phyloP scores from a whole-genome alignment of 441 rosid genomes.

The Hura crepitans region DNA sequence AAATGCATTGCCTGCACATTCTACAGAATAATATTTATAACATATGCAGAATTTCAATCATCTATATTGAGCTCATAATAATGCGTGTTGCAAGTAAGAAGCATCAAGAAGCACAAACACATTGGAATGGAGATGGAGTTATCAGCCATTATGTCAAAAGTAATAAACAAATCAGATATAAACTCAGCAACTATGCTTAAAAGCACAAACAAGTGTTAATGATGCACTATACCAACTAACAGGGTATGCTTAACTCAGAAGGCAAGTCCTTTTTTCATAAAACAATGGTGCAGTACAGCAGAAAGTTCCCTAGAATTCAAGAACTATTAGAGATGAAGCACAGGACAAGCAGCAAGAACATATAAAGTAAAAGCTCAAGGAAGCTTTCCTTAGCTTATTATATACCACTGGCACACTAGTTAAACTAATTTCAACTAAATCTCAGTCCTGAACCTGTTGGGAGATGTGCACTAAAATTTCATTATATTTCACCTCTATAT shows the following conservation, averaged over 20 bases:
- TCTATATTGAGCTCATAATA: background rate
- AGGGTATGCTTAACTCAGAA: too few species aligned
- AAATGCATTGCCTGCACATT: background rate
- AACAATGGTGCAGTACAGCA: background rate
- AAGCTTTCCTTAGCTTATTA: background rate
- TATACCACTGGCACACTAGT: background rate
- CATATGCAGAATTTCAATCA: background rate
- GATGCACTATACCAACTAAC: background rate
- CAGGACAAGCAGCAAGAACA: background rate
- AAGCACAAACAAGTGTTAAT: background rate
- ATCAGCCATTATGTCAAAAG: background rate
- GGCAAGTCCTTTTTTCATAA: background rate
- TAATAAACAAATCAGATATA: background rate
- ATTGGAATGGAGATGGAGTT: background rate
- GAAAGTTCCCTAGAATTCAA: background rate
- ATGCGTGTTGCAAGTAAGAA: background rate
- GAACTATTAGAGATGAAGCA: background rate
- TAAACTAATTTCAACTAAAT: background rate
- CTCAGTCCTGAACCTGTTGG: background rate
- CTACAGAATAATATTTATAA: background rate
- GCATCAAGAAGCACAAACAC: background rate
- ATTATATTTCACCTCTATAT: background rate
- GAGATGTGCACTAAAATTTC: background rate
- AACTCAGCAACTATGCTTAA: background rate
- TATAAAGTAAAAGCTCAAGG: background rate